Evolutionary conservation across 2,329 filamentous ascomycete genomes (phyloP), one percentile per base, ranked within the genome.

Genomic region (Coniochaeta sp.): DNA sequence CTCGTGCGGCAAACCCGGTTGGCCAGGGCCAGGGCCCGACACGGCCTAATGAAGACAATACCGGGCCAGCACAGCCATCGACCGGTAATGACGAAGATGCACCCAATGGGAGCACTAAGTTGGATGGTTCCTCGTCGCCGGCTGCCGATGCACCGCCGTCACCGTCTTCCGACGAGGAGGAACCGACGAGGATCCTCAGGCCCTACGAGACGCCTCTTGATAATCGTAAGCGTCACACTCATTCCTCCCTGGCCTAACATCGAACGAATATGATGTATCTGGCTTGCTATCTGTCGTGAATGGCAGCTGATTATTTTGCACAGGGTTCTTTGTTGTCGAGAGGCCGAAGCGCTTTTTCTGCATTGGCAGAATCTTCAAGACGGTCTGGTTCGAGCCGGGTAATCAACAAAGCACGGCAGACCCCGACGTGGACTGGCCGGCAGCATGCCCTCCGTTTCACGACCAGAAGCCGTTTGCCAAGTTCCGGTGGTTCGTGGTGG

Each of bases 401-500:
- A 55, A 56, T 22, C 40, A 58, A 16, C 19, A 22, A 7, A 19
- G 12, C 24, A 16, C 44, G 3, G 17, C 22, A 30, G 52, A 42
- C 16, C 10, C 61, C 10, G 62, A 62, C 8, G 56, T 38, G 16
- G 58, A 63, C 19, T 69, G 65, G 63, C 38, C 61, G 1, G 52
- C 55, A 19, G 47, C 44, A 1, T 66, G 62, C 44, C 62, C 60
- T 2, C 12, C 40, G 2, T 68, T 64, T 60, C 58, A 63, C 60
- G 62, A 62, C 4, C 60, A 61, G 47, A 62, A 58, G 32, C 65
- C 67, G 5, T 42, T 61, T n/a, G 66, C 65, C 17, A 62, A 61
- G 52, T 68, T 62, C 59, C 62, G 68, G 14, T 70, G 65, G 65
- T 70, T 70, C 56, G 63, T 69, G 32, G 68, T 70, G 7, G 65